Conservation (phyloP, 1,284 basidiomycete genomes). For the Cutaneotrichosporon sp. region DNA sequence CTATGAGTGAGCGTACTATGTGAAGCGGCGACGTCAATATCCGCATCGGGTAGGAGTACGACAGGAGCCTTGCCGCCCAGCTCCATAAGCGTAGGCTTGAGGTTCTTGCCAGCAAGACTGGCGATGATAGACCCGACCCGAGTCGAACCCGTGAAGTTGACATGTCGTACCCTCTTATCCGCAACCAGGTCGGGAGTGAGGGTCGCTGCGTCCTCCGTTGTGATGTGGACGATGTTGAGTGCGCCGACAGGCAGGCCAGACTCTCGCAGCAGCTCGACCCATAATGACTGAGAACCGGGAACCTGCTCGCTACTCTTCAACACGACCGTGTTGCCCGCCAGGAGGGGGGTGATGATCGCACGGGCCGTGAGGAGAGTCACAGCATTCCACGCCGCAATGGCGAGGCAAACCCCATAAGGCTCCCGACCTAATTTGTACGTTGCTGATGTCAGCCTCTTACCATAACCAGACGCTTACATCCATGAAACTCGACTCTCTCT, state of each 20-base stretch:
- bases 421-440: slow-evolving; percentile 21
- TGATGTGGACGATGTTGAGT: slow-evolving; percentile 61
- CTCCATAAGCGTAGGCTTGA: slow-evolving; percentile 54
- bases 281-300: slow-evolving; percentile 58
- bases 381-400: slow-evolving; percentile 35
- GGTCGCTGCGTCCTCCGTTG: slow-evolving; percentile 55
- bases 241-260: slow-evolving; percentile 65
- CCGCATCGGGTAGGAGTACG: slow-evolving; percentile 62
- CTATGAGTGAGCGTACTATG: slow-evolving; percentile 23
- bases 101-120: slow-evolving; percentile 48
- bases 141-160: slow-evolving; percentile 57
- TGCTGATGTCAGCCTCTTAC: slow-evolving; percentile 1
- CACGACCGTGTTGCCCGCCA: slow-evolving; percentile 66
- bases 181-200: slow-evolving; percentile 60
- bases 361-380: slow-evolving; percentile 43
- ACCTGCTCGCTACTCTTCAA: slow-evolving; percentile 63
- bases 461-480: slow-evolving; percentile 14
- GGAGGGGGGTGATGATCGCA: slow-evolving; percentile 59
- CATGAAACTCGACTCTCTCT: slow-evolving; percentile 7
- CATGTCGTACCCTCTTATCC: slow-evolving; percentile 56
- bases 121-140: slow-evolving; percentile 50
- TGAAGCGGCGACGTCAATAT: slow-evolving; percentile 59
- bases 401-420: slow-evolving; percentile 33
- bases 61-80: slow-evolving; percentile 56
- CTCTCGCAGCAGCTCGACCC: slow-evolving; percentile 54